phyloP scores from a whole-genome alignment of 495 filamentous ascomycete species.

The Penicillium fimorum region DNA sequence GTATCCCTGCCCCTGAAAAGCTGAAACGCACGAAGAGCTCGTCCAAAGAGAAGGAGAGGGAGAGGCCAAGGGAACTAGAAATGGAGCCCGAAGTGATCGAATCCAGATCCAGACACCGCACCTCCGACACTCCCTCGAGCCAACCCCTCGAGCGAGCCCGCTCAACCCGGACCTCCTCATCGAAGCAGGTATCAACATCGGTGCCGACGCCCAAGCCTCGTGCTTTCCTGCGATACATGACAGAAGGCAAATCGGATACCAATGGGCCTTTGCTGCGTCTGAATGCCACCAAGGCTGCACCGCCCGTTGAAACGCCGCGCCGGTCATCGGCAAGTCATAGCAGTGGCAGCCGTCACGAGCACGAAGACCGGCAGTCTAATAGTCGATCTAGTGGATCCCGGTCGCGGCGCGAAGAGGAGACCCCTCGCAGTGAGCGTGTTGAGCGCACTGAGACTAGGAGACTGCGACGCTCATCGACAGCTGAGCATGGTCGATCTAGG shows the following conservation, averaged over 20 bases:
- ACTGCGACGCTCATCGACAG: conserved; percentile 5
- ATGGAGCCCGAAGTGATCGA: conserved; percentile 18
- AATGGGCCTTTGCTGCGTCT: conserved; percentile 37
- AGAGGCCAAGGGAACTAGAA: conserved; percentile 16
- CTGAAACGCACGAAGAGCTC: conserved; percentile 18
- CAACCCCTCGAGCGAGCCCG: conserved; percentile 16
- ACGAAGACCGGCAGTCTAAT: conserved; percentile 30
- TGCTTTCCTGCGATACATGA: conserved; percentile 43
- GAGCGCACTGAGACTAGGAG: conserved; percentile 6
- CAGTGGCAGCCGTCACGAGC: conserved; percentile 32
- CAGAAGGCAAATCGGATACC: conserved; percentile 37
- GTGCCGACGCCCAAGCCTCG: conserved; percentile 26
- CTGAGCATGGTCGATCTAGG: conserved; percentile 10
- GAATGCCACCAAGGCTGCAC: conserved; percentile 34
- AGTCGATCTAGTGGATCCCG: conserved; percentile 32
- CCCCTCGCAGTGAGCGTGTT: conserved; percentile 15
- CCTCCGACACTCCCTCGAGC: conserved; percentile 16
- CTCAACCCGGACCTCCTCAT: conserved; percentile 25
- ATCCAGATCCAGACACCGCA: conserved; percentile 28
- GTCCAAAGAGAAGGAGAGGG: conserved; percentile 17
- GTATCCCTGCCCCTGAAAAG: conserved; percentile 16
- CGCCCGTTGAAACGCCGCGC: conserved; percentile 28
- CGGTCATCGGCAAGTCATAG: conserved; percentile 34
- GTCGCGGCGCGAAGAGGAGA: conserved; percentile 25
- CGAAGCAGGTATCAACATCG: conserved; percentile 28